phyloP scores from a whole-genome alignment of 352 stramenopile genomes.

The Blastocystis sp. region DNA sequence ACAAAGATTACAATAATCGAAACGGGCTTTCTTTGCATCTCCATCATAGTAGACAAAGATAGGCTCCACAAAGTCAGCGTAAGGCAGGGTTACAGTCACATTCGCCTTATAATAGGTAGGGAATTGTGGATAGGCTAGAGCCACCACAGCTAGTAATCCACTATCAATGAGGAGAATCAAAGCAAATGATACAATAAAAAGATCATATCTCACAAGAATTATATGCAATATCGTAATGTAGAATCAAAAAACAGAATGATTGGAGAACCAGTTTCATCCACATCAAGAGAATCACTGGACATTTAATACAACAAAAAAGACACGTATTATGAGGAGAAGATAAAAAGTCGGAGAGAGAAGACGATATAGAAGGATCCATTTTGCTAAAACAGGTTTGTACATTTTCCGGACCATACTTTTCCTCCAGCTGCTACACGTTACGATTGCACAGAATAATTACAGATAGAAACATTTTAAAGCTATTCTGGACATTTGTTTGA shows the following conservation, averaged over 20 bases:
- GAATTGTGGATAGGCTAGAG: conserved; percentile 68
- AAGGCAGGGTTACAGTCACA: conserved; percentile 77
- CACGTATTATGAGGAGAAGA: not conserved
- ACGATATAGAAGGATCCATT: not conserved
- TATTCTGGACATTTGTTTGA: not conserved
- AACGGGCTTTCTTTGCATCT: conserved; percentile 39
- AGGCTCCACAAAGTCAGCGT: conserved; percentile 78
- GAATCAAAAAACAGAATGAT: not conserved
- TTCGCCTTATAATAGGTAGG: conserved; percentile 78
- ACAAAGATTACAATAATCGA: conserved; percentile 21
- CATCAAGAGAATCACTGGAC: not conserved
- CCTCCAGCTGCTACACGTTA: not conserved
- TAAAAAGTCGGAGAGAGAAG: not conserved
- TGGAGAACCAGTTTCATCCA: not conserved
- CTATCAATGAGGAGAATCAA: not conserved
- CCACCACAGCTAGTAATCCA: not conserved
- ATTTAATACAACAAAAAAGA: not conserved
- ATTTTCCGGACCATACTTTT: not conserved
- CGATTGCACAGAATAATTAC: not conserved
- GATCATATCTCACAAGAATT: not conserved
- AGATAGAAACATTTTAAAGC: not conserved
- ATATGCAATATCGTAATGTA: not conserved
- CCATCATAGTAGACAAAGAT: conserved; percentile 79
- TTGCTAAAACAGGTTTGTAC: not conserved
- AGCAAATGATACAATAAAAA: not conserved